Conservation (phyloP, 176 grass and related monocot species). For the Dendrocalamus sinicus region DNA sequence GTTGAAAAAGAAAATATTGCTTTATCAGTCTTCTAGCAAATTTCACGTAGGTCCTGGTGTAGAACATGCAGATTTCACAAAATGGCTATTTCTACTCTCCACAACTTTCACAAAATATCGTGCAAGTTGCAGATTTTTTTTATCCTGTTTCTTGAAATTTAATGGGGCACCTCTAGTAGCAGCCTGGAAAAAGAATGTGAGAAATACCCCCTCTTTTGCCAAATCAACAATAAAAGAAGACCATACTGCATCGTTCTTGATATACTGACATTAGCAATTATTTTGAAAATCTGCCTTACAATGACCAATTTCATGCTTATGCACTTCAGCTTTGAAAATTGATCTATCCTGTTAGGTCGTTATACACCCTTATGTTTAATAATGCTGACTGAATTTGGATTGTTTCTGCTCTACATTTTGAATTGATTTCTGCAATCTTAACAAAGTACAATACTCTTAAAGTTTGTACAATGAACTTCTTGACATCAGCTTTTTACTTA, state of each 20-base stretch:
- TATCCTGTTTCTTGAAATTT: conserved; percentile 4
- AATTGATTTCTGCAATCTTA: background rate
- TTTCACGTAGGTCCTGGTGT: background rate
- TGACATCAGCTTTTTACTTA: background rate
- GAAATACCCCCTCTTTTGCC: background rate
- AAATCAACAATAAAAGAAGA: background rate
- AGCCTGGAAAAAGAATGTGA: background rate
- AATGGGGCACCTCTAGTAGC: background rate
- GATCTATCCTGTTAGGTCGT: background rate
- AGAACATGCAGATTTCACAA: background rate
- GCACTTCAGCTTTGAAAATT: background rate
- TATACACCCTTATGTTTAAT: background rate
- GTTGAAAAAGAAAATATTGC: background rate
- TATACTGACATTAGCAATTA: background rate
- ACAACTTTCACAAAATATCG: background rate
- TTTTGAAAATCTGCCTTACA: background rate
- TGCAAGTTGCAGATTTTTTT: background rate
- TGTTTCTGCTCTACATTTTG: background rate
- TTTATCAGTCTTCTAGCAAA: background rate
- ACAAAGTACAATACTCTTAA: background rate
- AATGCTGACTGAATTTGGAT: background rate
- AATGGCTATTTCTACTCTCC: background rate
- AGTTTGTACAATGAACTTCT: conserved; percentile 8
- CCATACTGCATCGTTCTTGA: background rate
- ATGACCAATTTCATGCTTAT: background rate